Percentiles rank a stretch among this genome's conserved stretches.
Evolutionary conservation across 805 yeast species (phyloP).

Genomic region (Myxozyma sirexii): DNA sequence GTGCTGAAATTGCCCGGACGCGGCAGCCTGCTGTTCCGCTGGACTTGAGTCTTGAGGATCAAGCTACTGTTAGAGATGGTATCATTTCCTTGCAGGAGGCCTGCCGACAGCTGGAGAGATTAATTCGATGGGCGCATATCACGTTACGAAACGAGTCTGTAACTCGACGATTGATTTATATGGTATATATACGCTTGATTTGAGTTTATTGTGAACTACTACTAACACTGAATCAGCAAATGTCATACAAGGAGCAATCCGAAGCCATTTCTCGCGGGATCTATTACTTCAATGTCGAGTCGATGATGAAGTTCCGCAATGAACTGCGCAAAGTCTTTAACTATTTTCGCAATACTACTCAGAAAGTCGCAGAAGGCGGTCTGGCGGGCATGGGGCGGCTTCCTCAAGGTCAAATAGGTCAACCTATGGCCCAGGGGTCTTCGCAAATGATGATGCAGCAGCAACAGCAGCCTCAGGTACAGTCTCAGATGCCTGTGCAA

Average conservation of each 20-base stretch:
- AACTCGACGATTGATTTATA: conserved; percentile 19
- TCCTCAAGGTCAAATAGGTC: conserved; percentile 8
- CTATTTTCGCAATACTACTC: conserved; percentile 20
- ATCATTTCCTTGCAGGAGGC: conserved; percentile 26
- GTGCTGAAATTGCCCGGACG: conserved; percentile 19
- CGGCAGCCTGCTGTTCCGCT: conserved; percentile 16
- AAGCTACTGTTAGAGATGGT: conserved; percentile 11
- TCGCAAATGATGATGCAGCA: conserved; percentile 11
- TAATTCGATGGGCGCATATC: conserved; percentile 23
- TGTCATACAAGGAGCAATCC: conserved; percentile 27
- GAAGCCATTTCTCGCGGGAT: conserved; percentile 24
- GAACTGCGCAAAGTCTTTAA: conserved; percentile 28
- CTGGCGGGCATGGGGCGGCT: conserved; percentile 1
- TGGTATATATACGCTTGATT: conserved; percentile 17
- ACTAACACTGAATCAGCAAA: conserved; percentile 10
- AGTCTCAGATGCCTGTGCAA: conserved; percentile 4
- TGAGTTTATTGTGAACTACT: neutral
- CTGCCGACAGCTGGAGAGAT: conserved; percentile 24
- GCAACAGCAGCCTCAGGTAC: conserved; percentile 12
- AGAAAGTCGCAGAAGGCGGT: conserved; percentile 2
- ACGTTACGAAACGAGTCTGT: conserved; percentile 26
- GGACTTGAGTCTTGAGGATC: conserved; percentile 23
- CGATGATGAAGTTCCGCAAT: conserved; percentile 18
- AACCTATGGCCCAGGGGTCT: neutral
- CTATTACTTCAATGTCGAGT: conserved; percentile 15